Conservation (phyloP, 768 basidiomycete species). For the Pulveroboletus sp. region DNA sequence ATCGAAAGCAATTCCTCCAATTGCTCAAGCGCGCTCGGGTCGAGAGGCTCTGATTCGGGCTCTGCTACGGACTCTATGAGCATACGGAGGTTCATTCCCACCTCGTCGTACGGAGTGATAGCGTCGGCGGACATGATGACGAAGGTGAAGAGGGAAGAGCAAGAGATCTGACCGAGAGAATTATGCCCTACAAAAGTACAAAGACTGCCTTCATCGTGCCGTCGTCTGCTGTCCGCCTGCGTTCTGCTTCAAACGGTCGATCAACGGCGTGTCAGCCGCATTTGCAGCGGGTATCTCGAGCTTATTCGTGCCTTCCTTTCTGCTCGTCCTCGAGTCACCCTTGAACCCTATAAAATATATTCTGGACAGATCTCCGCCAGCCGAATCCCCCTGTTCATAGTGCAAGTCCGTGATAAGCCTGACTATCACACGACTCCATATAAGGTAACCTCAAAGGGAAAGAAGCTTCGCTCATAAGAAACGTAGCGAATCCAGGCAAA, state of each 20-base stretch:
- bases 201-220: constrained; percentile 36
- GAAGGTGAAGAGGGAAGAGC: neutral
- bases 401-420: constrained; percentile 12
- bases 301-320: constrained; percentile 57
- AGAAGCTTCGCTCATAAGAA: neutral
- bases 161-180: neutral
- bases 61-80: neutral
- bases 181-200: constrained; percentile 1
- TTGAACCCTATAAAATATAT: constrained; percentile 83
- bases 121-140: neutral
- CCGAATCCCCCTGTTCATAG: constrained; percentile 54
- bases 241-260: constrained; percentile 57
- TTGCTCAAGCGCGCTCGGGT: neutral
- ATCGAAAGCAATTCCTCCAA: neutral
- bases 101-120: neutral
- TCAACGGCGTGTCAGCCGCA: constrained; percentile 65
- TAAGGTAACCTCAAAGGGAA: constrained; percentile 20
- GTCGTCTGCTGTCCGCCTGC: constrained; percentile 58
- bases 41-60: neutral
- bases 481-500: constrained; percentile 6
- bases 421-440: constrained; percentile 9
- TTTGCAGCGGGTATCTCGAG: constrained; percentile 77
- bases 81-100: neutral
- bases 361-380: constrained; percentile 58
- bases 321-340: constrained; percentile 54